Evolutionary conservation across 2,329 filamentous ascomycete species (phyloP), one percentile per base, ranked within the genome.

Genomic region (Aspergillus novoparasiticus): DNA sequence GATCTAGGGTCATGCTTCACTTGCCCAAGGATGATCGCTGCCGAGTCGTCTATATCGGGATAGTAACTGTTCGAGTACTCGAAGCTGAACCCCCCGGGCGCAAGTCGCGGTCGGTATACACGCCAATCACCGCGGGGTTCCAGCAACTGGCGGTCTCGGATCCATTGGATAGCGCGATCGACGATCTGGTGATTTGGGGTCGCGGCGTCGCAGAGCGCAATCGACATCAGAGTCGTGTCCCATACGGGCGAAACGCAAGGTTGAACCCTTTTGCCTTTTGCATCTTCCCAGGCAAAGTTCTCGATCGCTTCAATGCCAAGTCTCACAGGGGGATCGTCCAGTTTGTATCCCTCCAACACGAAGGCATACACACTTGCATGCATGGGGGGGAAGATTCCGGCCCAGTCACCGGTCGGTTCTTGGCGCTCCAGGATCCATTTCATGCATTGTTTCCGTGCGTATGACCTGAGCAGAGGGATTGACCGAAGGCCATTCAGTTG

Each of bases 141-240:
- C 0, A 72, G 39, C 6, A 73, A 62, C 63, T 79, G 75, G 10
- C 61, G 69, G 3, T 50, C 58, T 34, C 66, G 30, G 21, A 68
- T 60, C 70, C 70, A 70, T 12, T 51, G 48, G 10, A 69, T 53
- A 6, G 54, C 59, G 6, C 51, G 51, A 11, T 26, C 23, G 1
- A 61, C 11, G 1, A 41, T 12, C 5, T 39, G 30, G 9, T 41
- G 32, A 23, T 28, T n/a, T 4, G 6, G 11, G 9, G 41, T 23
- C 32, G 51, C 51, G 3, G 67, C 64, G 62, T 75, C 75, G 39
- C 64, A 66, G 4, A 80, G 65, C 0, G 61, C 73, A 12, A 70
- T 69, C 0, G 65, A 66, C 75, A 77, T 78, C 10, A 79, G 61
- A 3, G 65, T 65, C 0, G 76, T 79, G 60, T 80, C 77, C 75